Conservation (phyloP, 2,329 filamentous ascomycete species). For the Cryphonectria japonica region DNA sequence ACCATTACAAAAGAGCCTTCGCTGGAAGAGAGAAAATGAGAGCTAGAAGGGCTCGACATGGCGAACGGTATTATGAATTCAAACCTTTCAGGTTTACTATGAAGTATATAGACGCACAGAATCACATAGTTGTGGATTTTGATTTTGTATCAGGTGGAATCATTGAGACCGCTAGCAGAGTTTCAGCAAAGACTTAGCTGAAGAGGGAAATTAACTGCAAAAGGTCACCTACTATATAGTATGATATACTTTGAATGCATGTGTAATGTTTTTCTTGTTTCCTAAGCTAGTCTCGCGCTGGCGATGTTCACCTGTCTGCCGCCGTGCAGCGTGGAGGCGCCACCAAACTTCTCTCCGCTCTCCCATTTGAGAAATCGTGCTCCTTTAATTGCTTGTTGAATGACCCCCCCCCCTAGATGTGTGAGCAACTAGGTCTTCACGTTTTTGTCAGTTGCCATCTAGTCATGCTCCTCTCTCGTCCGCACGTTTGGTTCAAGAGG, state of each 20-base stretch:
- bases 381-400: constrained; percentile 61
- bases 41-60: neutral
- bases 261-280: neutral
- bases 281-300: neutral
- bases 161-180: neutral
- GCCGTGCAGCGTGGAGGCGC: neutral
- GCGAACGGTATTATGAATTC: too few relatives aligned
- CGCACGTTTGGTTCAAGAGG: constrained; percentile 67
- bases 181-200: neutral
- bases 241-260: neutral
- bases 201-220: neutral
- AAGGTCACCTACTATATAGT: neutral
- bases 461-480: constrained; percentile 66
- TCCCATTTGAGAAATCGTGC: constrained; percentile 59
- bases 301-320: neutral
- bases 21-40: neutral
- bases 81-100: neutral
- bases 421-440: constrained; percentile 53
- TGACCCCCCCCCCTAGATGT: constrained; percentile 45
- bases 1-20: neutral
- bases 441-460: constrained; percentile 69
- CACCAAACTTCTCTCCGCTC: neutral
- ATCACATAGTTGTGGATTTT: neutral
- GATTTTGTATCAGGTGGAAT: neutral
- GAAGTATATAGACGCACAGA: neutral